These are phyloP conservation scores for Coniochaeta prunicola DNA, from an alignment of 2,329 filamentous ascomycete genomes.

Conservation along the genomic window DNA sequence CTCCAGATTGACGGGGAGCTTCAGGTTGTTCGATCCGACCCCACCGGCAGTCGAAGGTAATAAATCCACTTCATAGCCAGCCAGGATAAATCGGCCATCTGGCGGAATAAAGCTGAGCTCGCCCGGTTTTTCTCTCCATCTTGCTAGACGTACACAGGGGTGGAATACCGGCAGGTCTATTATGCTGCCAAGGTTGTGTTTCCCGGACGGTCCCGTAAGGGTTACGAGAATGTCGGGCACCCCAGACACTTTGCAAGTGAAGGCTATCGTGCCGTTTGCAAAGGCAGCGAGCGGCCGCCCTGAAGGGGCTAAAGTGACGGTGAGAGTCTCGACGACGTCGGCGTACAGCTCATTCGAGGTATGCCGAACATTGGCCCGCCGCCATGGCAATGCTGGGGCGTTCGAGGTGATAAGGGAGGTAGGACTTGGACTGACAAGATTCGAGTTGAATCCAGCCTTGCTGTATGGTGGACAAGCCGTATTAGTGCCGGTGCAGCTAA, in stretches of 20 bases:
- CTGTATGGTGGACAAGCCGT: slow-evolving; percentile 8
- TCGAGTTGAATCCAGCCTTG: slow-evolving; percentile 29
- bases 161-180: slow-evolving; percentile 92
- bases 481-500: neutral
- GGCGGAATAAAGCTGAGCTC: slow-evolving; percentile 95
- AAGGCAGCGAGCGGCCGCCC: slow-evolving; percentile 81
- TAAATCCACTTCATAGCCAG: slow-evolving; percentile 89
- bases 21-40: slow-evolving; percentile 56
- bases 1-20: slow-evolving; percentile 75
- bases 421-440: slow-evolving; percentile 26
- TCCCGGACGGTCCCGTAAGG: slow-evolving; percentile 74
- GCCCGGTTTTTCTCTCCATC: slow-evolving; percentile 82
- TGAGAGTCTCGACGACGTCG: slow-evolving; percentile 84
- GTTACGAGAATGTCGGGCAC: slow-evolving; percentile 83
- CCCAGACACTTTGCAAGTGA: slow-evolving; percentile 91
- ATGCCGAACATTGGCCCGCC: slow-evolving; percentile 84
- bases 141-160: slow-evolving; percentile 83
- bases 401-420: slow-evolving; percentile 36
- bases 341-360: slow-evolving; percentile 97
- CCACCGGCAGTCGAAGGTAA: slow-evolving; percentile 60
- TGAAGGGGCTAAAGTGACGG: slow-evolving; percentile 83
- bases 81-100: slow-evolving; percentile 87
- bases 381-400: slow-evolving; percentile 68
- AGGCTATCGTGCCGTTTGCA: slow-evolving; percentile 86
- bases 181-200: slow-evolving; percentile 63